Evolutionary conservation across 768 basidiomycete species (phyloP), one percentile per base, ranked within the genome.

Genomic region (Steccherinum ochraceum): DNA sequence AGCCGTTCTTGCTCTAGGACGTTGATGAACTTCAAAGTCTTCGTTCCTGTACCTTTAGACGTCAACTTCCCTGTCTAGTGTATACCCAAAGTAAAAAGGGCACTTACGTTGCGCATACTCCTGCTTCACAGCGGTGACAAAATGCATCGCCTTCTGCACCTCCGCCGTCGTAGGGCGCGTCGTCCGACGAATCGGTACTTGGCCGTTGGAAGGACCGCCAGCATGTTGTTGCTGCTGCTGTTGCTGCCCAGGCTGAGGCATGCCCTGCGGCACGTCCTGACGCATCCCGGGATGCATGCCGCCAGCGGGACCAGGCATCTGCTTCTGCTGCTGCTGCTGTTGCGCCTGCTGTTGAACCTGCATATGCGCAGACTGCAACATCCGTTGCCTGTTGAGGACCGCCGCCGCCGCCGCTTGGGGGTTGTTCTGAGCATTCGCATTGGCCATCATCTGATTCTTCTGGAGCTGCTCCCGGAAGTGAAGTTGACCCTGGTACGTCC

Each of bases 1-100:
- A 68, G 51, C 41, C 30, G 30, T 16, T 35, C 30, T 7, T 35
- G 79, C 7, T 73, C 68, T 3, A 81, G 72, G 23, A 86, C 58
- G 16, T 73, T 72, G 16, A 70, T 59, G 5, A 57, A 45, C 7
- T 58, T 47, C 61, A 74, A 70, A 42, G 56, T 61, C 5, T 60
- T 63, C 40, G 73, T 61, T 24, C 61, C 77, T 78, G 50, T 16
- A 27, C 18, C 11, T 24, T n/a, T 19, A 39, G 19, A 19, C 27
- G 40, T 25, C 48, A 42, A 3, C 39, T n/a, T 5, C 12, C 12
- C 44, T 20, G 3, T 23, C 25, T n/a, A 45, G 44, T 26, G 16
- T 13, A 26, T 26, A 21, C 21, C 30, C 7, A 35, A 7, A 16
- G 30, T 7, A 42, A 24, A 30, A 11, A 40, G 35, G n/a, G 12